phyloP scores from a whole-genome alignment of 352 stramenopile genomes.

The Phytophthora multivora region DNA sequence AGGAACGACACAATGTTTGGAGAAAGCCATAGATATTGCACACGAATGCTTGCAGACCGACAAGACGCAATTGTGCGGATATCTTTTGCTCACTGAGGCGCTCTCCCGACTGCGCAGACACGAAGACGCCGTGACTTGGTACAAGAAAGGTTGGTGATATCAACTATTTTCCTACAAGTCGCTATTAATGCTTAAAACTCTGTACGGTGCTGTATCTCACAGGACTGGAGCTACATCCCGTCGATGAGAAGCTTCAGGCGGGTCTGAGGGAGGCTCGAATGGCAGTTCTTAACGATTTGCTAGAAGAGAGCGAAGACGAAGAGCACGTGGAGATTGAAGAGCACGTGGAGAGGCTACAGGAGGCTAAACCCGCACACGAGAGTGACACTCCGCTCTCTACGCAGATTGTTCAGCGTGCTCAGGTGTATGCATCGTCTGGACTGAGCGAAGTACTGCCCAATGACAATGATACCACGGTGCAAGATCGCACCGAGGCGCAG shows the following conservation, averaged over 20 bases:
- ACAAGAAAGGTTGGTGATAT: constrained; percentile 46
- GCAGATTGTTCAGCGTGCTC: constrained; percentile 28
- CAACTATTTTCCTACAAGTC: not conserved
- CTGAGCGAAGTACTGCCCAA: constrained; percentile 11
- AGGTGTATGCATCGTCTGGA: constrained; percentile 22
- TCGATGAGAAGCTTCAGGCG: constrained; percentile 40
- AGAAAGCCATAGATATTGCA: constrained; percentile 38
- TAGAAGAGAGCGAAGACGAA: constrained; percentile 42
- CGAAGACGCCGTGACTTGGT: constrained; percentile 47
- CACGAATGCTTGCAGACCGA: constrained; percentile 31
- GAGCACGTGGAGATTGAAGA: constrained; percentile 17
- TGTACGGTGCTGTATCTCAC: not conserved
- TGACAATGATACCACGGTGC: constrained; percentile 8
- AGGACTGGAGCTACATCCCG: constrained; percentile 56
- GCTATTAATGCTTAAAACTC: not conserved
- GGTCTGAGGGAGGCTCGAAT: constrained; percentile 60
- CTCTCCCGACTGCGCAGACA: constrained; percentile 41
- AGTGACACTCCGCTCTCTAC: constrained; percentile 7
- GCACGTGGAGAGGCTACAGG: not conserved
- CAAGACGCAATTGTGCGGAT: constrained; percentile 26
- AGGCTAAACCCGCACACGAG: not conserved
- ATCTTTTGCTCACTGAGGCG: constrained; percentile 42
- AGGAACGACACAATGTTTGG: constrained; percentile 14
- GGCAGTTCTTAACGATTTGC: constrained; percentile 52
- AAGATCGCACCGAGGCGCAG: constrained; percentile 4